Base-by-base conservation (phyloP, 2,329 filamentous ascomycete genomes). In the Calycina herbarum region DNA sequence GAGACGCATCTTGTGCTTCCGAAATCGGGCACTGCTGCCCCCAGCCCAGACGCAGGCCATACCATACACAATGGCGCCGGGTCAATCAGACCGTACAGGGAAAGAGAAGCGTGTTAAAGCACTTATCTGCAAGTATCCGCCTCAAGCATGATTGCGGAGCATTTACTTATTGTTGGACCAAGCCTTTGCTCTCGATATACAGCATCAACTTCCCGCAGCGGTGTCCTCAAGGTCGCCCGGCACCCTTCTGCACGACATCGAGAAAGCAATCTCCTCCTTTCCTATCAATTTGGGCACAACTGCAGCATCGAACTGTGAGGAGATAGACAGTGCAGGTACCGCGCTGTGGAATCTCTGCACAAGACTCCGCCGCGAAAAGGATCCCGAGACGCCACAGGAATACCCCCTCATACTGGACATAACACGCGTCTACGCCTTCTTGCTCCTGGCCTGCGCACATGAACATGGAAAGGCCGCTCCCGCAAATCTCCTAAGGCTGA, bases 301-400 rank as follows among this genome's bases (percentile, higher is more conserved):
- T 38, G 68, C 76, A 29, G 70, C 73, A 4, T 69, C 76, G 3
- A 79, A 76, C 62, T 78, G 80, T 54, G 76, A 78, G 29, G 80
- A 84, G 5, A 77, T 92, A 2, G 88, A 91, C 67, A 75, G 70
- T 5, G 70, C 80, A 6, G 90, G 85, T 64, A 82, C 84, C 0
- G 78, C 80, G 29, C 77, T 93, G 7, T 93, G 89, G 90, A 93
- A 93, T 69, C 73, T 83, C 5, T 87, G 86, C 51, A 86, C 87
- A 1, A 82, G 83, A 31, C 73, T 86, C 5, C 78, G 76, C 45
- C 77, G 79, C 7, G 73, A 80, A 61, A 73, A 75, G 4, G 70
- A 75, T 17, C 59, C 57, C 1, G 51, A 76, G 67, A 68, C 68
- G 10, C 66, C 68, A 33, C 59, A 70, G 61, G 67, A 70, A 17